Evolutionary conservation across 2,329 filamentous ascomycete species (phyloP).

Genomic region (Cladosporium cucumerinum): DNA sequence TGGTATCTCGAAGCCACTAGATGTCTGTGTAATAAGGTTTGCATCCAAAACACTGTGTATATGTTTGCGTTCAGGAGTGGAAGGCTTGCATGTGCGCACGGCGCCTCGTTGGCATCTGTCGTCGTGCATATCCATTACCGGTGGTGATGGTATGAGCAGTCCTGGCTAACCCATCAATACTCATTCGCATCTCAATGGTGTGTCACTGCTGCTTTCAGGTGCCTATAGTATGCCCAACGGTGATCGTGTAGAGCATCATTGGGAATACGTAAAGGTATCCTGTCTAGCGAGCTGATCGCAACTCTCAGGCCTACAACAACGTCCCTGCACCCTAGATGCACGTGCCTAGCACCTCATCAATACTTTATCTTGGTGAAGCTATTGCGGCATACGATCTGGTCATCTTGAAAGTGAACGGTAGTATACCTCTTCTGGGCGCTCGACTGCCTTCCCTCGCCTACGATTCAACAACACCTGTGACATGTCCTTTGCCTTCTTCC

Average conservation of each 20-base stretch:
- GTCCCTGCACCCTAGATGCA: background rate
- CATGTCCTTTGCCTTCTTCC: conserved; percentile 1
- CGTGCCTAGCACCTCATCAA: background rate
- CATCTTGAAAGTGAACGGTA: background rate
- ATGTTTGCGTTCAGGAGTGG: background rate
- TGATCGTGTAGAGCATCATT: background rate
- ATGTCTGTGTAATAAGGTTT: background rate
- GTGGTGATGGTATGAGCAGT: background rate
- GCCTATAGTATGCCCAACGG: background rate
- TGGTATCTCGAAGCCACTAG: background rate
- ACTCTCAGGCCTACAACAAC: background rate
- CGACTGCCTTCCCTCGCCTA: background rate
- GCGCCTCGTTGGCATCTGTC: too few relatives aligned
- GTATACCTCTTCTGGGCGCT: background rate
- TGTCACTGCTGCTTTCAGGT: background rate
- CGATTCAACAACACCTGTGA: background rate
- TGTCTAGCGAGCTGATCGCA: background rate
- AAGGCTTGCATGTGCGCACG: too few relatives aligned
- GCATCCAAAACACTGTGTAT: background rate
- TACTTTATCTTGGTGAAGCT: background rate
- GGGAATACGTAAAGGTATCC: background rate
- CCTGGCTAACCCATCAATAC: background rate
- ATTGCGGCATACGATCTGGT: background rate
- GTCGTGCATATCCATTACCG: background rate
- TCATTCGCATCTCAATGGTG: background rate